Evolutionary conservation across 2,329 filamentous ascomycete genomes (phyloP).

Genomic region (Aspergillus eucalypticola): DNA sequence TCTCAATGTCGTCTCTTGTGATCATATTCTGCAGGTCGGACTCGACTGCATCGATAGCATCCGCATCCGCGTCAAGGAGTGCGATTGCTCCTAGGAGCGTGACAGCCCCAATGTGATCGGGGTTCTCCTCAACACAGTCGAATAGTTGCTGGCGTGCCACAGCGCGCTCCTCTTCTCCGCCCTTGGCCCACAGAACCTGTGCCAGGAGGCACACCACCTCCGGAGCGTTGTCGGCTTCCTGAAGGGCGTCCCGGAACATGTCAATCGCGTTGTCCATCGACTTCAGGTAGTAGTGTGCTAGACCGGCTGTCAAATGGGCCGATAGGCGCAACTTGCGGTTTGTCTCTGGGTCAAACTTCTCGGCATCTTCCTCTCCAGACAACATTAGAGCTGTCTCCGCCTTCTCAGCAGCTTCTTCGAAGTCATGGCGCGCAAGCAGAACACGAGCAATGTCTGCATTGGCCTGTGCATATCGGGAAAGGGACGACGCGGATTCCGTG

Average conservation of each 20-base stretch:
- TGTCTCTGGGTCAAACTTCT: conserved; percentile 62
- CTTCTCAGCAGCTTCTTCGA: conserved; percentile 70
- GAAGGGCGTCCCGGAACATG: conserved; percentile 77
- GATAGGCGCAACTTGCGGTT: conserved; percentile 74
- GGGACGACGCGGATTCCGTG: conserved; percentile 71
- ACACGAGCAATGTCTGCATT: conserved; percentile 86
- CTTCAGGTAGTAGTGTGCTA: conserved; percentile 73
- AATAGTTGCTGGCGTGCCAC: conserved; percentile 80
- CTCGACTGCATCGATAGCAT: conserved; percentile 76
- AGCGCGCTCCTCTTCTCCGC: conserved; percentile 69
- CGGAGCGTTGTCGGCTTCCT: conserved; percentile 73
- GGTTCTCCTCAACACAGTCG: conserved; percentile 70
- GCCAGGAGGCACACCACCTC: conserved; percentile 86
- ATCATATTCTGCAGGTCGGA: conserved; percentile 74
- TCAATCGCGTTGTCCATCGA: conserved; percentile 69
- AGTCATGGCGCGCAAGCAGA: conserved; percentile 68
- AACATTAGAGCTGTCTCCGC: conserved; percentile 79
- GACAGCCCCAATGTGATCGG: conserved; percentile 76
- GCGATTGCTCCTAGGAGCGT: conserved; percentile 82
- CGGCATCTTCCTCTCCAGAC: conserved; percentile 68
- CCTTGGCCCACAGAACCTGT: conserved; percentile 91
- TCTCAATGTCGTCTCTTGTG: conserved; percentile 63
- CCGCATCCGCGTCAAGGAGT: conserved; percentile 74
- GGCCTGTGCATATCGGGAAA: conserved; percentile 76
- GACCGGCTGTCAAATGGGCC: conserved; percentile 79